Conservation (phyloP, 257 asterid genomes). For the Linderniella brevidens region DNA sequence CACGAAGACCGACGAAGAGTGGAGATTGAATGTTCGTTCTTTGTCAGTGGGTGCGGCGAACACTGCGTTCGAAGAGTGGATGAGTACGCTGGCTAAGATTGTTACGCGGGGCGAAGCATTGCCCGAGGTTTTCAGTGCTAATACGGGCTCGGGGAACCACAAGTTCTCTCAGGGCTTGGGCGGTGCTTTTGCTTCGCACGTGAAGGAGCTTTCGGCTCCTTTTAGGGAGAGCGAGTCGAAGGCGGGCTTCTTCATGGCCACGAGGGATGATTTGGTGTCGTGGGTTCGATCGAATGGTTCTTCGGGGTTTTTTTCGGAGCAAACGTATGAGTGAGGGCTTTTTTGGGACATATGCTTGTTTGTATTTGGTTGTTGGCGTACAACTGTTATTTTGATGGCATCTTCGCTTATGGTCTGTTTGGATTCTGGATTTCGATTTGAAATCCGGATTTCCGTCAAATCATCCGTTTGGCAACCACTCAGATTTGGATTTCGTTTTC, state of each 20-base stretch:
- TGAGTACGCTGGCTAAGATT: constrained; percentile 41
- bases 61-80: constrained; percentile 61
- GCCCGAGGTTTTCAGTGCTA: constrained; percentile 64
- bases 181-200: constrained; percentile 11
- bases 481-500: too few species aligned
- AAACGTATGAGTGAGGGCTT: not conserved
- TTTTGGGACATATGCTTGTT: not conserved
- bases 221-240: constrained; percentile 55
- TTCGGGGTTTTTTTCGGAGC: constrained; percentile 15
- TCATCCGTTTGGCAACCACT: too few species aligned
- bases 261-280: constrained; percentile 45
- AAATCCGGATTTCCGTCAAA: too few species aligned
- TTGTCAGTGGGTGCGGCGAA: constrained; percentile 76
- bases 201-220: constrained; percentile 57
- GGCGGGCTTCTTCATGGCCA: constrained; percentile 65
- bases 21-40: constrained; percentile 72
- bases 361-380: too few species aligned
- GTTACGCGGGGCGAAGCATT: constrained; percentile 25
- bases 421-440: too few species aligned
- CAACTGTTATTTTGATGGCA: too few species aligned
- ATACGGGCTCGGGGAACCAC: constrained; percentile 70
- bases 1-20: constrained; percentile 64
- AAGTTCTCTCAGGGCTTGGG: constrained; percentile 9
- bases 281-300: constrained; percentile 46
- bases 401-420: too few species aligned